Conservation (phyloP, 768 basidiomycete genomes). For the Melanogaster broomeanus region DNA sequence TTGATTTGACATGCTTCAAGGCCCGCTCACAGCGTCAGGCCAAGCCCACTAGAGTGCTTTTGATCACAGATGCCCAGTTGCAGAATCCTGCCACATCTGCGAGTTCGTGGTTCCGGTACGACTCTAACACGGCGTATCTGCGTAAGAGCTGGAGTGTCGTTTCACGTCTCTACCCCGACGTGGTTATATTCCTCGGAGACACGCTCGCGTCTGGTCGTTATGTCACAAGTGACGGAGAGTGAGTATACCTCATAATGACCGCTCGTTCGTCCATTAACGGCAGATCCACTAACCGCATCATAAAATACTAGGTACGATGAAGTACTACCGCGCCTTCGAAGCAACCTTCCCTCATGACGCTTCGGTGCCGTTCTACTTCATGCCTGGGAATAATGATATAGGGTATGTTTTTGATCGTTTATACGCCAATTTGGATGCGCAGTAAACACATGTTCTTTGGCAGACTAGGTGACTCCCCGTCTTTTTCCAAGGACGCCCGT, state of each 20-base stretch:
- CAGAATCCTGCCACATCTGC: slow-evolving; percentile 36
- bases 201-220: slow-evolving; percentile 68
- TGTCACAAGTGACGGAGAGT: slow-evolving; percentile 51
- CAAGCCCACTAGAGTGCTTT: slow-evolving; percentile 56
- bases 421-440: neutral
- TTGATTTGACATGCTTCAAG: slow-evolving; percentile 14
- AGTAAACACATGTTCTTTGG: neutral
- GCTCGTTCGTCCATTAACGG: neutral
- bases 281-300: neutral
- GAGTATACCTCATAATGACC: slow-evolving; percentile 39
- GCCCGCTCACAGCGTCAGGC: slow-evolving; percentile 5
- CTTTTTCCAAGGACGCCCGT: slow-evolving; percentile 55
- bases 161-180: slow-evolving; percentile 56
- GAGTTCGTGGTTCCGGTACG: slow-evolving; percentile 45
- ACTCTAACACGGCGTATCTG: slow-evolving; percentile 56
- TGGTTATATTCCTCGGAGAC: slow-evolving; percentile 77
- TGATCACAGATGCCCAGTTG: slow-evolving; percentile 72
- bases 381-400: slow-evolving; percentile 85
- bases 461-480: slow-evolving; percentile 56
- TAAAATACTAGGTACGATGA: slow-evolving; percentile 58
- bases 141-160: slow-evolving; percentile 72
- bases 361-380: slow-evolving; percentile 48
- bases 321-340: slow-evolving; percentile 63
- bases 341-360: slow-evolving; percentile 52
- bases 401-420: slow-evolving; percentile 42